phyloP scores from a whole-genome alignment of 2,329 filamentous ascomycete genomes.

The Alternaria metachromatica region DNA sequence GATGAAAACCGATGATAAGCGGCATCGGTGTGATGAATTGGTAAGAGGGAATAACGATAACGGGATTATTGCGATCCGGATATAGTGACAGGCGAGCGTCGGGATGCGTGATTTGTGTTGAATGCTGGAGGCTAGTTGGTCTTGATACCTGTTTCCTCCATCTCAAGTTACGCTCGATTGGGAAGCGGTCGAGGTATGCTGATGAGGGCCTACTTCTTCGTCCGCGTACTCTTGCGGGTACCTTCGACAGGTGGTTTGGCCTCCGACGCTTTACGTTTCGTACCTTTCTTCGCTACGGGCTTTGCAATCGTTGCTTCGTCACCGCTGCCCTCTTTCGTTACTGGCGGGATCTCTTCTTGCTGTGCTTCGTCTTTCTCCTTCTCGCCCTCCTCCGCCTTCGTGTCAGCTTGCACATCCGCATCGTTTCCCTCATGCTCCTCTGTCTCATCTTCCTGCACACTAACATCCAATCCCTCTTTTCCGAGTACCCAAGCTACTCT shows the following conservation, averaged over 20 bases:
- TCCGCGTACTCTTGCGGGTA: conserved; percentile 35
- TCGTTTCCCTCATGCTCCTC: neutral
- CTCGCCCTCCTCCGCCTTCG: neutral
- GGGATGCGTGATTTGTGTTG: neutral
- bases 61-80: no score
- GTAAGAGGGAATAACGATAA: neutral
- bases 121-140: neutral
- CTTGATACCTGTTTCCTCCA: neutral
- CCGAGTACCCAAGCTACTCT: conserved; percentile 14
- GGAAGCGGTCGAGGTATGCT: neutral
- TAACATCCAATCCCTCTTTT: conserved; percentile 9
- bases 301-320: neutral
- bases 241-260: conserved; percentile 21
- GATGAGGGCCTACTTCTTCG: conserved; percentile 19
- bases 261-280: conserved; percentile 33
- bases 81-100: neutral
- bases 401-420: neutral
- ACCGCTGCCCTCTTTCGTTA: neutral
- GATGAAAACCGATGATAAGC: conserved; percentile 1
- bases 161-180: neutral
- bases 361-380: neutral
- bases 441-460: neutral
- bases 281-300: conserved; percentile 19
- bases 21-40: neutral
- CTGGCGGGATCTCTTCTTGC: neutral